Base-by-base conservation (phyloP, 2,329 filamentous ascomycete genomes). In the Colletotrichum magnum region DNA sequence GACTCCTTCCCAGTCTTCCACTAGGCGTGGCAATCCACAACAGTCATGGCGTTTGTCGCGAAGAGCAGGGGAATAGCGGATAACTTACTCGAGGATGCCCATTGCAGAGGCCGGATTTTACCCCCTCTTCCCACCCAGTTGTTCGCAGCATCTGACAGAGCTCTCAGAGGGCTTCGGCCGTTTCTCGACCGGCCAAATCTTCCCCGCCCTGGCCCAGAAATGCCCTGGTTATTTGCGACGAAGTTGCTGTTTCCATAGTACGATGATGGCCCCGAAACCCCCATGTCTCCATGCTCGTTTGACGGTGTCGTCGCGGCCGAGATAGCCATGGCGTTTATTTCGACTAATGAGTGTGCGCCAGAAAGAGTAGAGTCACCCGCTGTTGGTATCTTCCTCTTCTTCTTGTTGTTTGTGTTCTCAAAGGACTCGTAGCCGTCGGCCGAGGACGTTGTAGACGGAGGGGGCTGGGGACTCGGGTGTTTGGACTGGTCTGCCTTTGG, bases 331-430 rank as follows among this genome's bases (percentile, higher is more conserved):
- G 69, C 64, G 16, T 66, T 71, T 36, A 76, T 61, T 36, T 84
- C 82, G 50, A 75, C 79, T 18, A 81, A 72, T 4, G 76, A 75
- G 69, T 84, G 83, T 18, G 75, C 74, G 4, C 80, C 79, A 50
- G 79, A 80, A 39, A 83, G 56, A 1, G 53, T 26, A 15, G 90
- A 85, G 75, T 93, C 93, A 18, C 93, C 93, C 10, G 94, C 94
- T 0, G 94, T 94, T 0, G 96, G 96, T 45, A 99, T 98, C 82
- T 99, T 99, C 74, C 96, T 89, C 81, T 99, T 98, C 85, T 98
- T 99, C 82, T 99, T 99, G 79, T 99, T 99, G 80, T 97, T 98
- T 43, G 94, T 97, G 76, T 98, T 98, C 80, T 99, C 96, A 75
- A 98, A 97, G 6, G 94, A 96, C 79, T 99, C 96, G 79, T 98